phyloP scores from a whole-genome alignment of 164 flowering plant species.

The Vitis cinerea region DNA sequence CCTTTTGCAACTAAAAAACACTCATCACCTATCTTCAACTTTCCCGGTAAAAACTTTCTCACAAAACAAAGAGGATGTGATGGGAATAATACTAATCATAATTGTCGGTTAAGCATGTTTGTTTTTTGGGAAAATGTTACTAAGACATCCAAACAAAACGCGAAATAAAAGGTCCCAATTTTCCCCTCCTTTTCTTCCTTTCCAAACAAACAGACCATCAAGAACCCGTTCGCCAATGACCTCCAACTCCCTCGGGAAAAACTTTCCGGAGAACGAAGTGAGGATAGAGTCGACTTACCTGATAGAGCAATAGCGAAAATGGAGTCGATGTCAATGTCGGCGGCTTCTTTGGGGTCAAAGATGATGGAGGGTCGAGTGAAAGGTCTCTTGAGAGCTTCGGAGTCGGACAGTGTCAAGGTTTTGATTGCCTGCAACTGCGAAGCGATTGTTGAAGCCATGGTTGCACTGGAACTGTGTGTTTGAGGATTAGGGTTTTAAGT shows the following conservation, averaged over 20 bases:
- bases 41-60: no score
- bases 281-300: conserved; percentile 34
- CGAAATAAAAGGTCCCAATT: background rate
- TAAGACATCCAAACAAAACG: no score
- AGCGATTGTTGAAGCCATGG: conserved; percentile 53
- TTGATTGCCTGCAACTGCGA: conserved; percentile 69
- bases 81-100: no score
- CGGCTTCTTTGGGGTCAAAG: conserved; percentile 76
- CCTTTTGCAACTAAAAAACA: no score
- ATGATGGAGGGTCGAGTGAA: conserved; percentile 79
- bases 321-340: conserved; percentile 76
- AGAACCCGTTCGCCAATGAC: background rate
- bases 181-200: background rate
- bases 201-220: background rate
- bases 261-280: background rate
- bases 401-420: conserved; percentile 35
- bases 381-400: conserved; percentile 53
- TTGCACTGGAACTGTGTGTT: background rate
- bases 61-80: no score
- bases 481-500: background rate
- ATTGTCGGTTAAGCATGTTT: no score
- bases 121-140: no score
- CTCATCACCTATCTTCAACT: no score
- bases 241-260: background rate
- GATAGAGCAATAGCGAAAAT: conserved; percentile 50